Conservation (phyloP, 2,329 filamentous ascomycete species). For the Pestalotiopsis sp. region DNA sequence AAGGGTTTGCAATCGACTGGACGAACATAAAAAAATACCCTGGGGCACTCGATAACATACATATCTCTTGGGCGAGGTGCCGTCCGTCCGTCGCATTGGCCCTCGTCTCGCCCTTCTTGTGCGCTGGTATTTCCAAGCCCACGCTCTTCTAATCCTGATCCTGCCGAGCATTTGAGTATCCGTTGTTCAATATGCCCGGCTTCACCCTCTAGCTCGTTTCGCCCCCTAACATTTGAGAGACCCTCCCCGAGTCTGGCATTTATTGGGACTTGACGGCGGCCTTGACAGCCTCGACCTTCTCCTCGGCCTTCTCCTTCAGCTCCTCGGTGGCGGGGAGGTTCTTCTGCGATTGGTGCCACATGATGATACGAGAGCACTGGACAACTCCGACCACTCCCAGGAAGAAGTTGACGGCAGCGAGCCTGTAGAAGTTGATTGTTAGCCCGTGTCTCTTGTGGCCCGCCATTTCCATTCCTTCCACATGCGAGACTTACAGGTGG, state of each 20-base stretch:
- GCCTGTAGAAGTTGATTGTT: conserved; percentile 26
- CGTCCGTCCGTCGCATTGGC: neutral
- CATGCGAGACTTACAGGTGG: conserved; percentile 67
- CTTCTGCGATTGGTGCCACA: conserved; percentile 65
- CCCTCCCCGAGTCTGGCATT: neutral
- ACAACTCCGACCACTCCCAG: conserved; percentile 83
- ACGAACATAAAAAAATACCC: neutral
- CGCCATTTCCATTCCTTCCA: neutral
- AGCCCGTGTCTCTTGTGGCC: neutral
- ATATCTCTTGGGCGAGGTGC: neutral
- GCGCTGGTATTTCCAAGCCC: neutral
- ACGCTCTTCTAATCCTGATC: neutral
- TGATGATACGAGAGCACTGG: conserved; percentile 76
- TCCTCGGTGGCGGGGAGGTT: conserved; percentile 32
- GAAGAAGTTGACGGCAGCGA: conserved; percentile 98
- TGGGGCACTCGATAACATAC: neutral
- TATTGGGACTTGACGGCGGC: conserved; percentile 13
- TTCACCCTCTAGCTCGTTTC: neutral
- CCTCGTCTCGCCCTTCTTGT: neutral
- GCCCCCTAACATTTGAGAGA: neutral
- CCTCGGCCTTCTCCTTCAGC: conserved; percentile 30
- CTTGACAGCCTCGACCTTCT: conserved; percentile 15
- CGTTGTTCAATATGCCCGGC: neutral
- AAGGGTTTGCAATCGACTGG: neutral
- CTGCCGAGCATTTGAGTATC: neutral